Evolutionary conservation across 768 basidiomycete genomes (phyloP), one percentile per base, ranked within the genome.

Genomic region (Tulasnella sp.): DNA sequence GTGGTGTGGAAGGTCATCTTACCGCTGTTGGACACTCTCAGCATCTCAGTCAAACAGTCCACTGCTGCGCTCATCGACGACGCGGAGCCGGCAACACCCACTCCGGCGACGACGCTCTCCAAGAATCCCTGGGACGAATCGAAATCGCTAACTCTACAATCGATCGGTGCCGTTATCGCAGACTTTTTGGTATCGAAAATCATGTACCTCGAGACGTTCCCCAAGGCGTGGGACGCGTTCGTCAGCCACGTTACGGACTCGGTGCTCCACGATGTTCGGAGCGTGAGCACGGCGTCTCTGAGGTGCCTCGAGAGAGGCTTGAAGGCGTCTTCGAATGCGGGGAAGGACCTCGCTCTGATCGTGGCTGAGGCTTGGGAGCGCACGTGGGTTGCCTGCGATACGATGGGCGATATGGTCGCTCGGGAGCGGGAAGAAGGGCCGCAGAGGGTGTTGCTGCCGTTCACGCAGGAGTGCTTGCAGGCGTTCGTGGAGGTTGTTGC

Each of bases 1-100:
- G 94, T 94, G 73, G 83, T 96, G n/a, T 94, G 92, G 90, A 89
- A 89, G 78, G 86, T 98, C 72, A 88, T 92, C 14, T 93, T 96
- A 80, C 94, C 94, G 7, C 82, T 98, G 3, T 80, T 97, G 73
- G 90, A 92, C 65, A 83, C 88, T 26, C 83, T 90, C 72, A 89
- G 87, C 0, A 76, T 79, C 29, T 85, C 87, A 73, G 87, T 88
- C 35, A 85, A 86, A 42, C 82, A 80, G 19, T 72, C 69, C 29
- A 67, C 77, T 36, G 37, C 76, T 14, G 62, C 16, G 9, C 14
- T 19, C 0, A n/a, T 39, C 12, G 32, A 5, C 6, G 40, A 67
- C 1, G 35, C 59, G 29, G 39, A 39, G 16, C 75, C 78, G 14
- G 64, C 69, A 11, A 39, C 74, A 3, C 32, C 36, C 34, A 63